These are phyloP conservation scores for Orbilia quercus DNA, from an alignment of 2,329 filamentous ascomycete species.

Conservation along the genomic window DNA sequence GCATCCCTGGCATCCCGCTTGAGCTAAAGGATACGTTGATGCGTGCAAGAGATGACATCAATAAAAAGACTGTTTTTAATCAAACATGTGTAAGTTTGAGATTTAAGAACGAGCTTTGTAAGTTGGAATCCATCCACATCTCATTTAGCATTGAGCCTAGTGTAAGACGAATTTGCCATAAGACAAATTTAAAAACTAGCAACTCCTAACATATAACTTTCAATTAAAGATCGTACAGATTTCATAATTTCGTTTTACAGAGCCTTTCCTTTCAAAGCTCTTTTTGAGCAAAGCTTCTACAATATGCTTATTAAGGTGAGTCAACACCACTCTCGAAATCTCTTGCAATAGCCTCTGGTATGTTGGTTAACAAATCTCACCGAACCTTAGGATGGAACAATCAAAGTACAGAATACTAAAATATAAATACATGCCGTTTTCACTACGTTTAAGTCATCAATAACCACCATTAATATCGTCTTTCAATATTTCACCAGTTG, in stretches of 20 bases:
- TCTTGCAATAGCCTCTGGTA: background rate
- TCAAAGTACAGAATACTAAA: background rate
- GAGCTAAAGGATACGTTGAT: slow-evolving; percentile 28
- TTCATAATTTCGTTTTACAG: slow-evolving; percentile 27
- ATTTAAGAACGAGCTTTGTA: slow-evolving; percentile 36
- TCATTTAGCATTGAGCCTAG: too few relatives aligned
- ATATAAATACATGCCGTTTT: slow-evolving; percentile 1
- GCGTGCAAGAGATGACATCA: slow-evolving; percentile 29
- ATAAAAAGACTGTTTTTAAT: slow-evolving; percentile 41
- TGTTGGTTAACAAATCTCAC: background rate
- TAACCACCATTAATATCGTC: background rate
- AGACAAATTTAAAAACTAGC: too few relatives aligned
- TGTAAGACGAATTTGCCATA: too few relatives aligned
- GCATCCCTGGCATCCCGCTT: slow-evolving; percentile 30
- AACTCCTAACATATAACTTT: background rate
- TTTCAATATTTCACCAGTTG: background rate
- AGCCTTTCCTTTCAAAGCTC: slow-evolving; percentile 29
- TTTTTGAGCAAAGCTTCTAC: slow-evolving; percentile 34
- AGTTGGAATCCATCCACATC: background rate
- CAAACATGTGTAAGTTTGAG: slow-evolving; percentile 37
- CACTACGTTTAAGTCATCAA: background rate
- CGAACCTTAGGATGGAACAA: background rate
- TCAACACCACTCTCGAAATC: background rate
- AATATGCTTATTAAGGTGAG: slow-evolving; percentile 23
- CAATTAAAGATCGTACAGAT: slow-evolving; percentile 23